Evolutionary conservation across 441 rosid species (phyloP), one percentile per base, ranked within the genome.

Genomic region (Gossypium laxum): DNA sequence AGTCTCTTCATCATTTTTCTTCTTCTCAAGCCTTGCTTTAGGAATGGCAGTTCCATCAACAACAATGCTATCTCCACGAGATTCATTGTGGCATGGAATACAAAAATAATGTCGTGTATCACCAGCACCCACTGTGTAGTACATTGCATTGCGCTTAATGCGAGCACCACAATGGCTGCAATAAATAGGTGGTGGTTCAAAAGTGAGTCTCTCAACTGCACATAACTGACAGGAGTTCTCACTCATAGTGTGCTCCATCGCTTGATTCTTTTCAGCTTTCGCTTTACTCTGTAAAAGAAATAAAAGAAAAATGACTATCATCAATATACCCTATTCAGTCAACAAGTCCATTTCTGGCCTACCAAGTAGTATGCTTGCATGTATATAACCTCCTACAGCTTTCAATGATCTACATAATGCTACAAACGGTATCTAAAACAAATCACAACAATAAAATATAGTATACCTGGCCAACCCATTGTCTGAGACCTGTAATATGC

Each of bases 131-230:
- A 88, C 82, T 17, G 99, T 92, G 81, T 92, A 96, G 77, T 88
- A 93, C 97, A 88, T 89, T 55, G 98, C 97, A 81, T 96, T 96
- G 73, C 98, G 90, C 87, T 92, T 96, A 72, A 96, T 96, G 71
- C 97, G 97, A 76, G 90, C 91, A 75, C 99, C 98, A 74, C 99
- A 95, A 17, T 90, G 91, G 12, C 97, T 77, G 83, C 99, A 95
- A 75, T 95, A 95, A 71, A 92, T 87, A 66, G 99, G 99, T 47
- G 99, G 98, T 22, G 99, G 99, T 80, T 95, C 99, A 85, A 95
- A 95, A 77, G 96, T 91, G 77, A 96, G 99, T 88, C 90, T 91
- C 86, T 96, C 99, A 76, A 93, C 99, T 22, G 98, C 98, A 88
- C 99, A 96, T 76, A 96, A 78, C 79, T 96, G 98, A 83, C 99